A percentile compares a stretch with the other conserved stretches of the same genome.
phyloP scores from a whole-genome alignment of 1,284 basidiomycete species.

The Malassezia dermatis region DNA sequence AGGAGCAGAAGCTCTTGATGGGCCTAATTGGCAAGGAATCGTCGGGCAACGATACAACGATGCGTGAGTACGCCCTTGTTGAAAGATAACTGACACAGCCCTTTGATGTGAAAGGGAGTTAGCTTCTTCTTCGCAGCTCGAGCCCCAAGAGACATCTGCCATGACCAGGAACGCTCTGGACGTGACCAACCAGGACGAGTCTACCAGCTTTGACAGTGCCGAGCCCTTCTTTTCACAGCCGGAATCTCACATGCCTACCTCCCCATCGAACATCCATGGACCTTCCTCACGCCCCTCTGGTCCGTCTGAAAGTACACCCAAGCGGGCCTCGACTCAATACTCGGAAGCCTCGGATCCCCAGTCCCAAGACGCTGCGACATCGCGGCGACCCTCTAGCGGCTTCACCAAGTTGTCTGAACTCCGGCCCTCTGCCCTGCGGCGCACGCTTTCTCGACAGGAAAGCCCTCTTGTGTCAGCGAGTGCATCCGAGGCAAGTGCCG shows the following conservation, averaged over 20 bases:
- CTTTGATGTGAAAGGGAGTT: conserved; percentile 5
- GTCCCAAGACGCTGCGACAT: not conserved
- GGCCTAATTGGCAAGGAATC: not conserved
- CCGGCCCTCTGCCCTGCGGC: conserved; percentile 24
- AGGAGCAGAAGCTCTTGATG: conserved; percentile 16
- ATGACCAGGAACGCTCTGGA: not conserved
- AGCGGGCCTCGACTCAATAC: conserved; percentile 1
- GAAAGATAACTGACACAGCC: conserved; percentile 3
- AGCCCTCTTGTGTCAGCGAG: conserved; percentile 13
- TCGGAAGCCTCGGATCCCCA: conserved; percentile 1
- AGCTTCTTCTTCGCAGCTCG: not conserved
- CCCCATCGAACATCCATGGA: conserved; percentile 5
- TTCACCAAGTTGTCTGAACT: conserved; percentile 32
- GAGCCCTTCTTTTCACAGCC: conserved; percentile 15
- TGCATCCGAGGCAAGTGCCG: conserved; percentile 1
- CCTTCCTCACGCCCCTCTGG: conserved; percentile 2
- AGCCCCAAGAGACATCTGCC: not conserved
- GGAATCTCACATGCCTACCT: conserved; percentile 10
- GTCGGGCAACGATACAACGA: not conserved
- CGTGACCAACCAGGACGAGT: not conserved
- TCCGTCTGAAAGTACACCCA: conserved; percentile 12
- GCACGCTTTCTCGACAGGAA: conserved; percentile 26
- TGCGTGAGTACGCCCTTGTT: conserved; percentile 1
- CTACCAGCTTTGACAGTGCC: not conserved
- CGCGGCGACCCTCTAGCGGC: conserved; percentile 14